Conservation (phyloP, 23 red algal species). For the Gracilaria caudata region DNA sequence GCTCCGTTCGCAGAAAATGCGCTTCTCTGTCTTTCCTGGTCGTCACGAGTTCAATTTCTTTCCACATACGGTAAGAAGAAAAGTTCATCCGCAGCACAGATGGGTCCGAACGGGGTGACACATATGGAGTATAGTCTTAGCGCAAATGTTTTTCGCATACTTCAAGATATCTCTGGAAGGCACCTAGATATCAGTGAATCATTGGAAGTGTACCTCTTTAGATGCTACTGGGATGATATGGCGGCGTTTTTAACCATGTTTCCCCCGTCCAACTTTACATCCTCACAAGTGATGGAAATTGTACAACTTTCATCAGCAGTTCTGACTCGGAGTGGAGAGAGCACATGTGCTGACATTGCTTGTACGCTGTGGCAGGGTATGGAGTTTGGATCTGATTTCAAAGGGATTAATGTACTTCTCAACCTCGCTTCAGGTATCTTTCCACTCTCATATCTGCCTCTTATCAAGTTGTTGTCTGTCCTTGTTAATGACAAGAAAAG, state of each 20-base stretch:
- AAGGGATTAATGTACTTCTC: conserved; percentile 28
- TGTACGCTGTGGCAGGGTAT: conserved; percentile 30
- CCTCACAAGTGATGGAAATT: conserved; percentile 33
- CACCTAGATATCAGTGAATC: conserved; percentile 20
- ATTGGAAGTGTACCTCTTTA: conserved; percentile 25
- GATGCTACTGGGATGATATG: conserved; percentile 48
- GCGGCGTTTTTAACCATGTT: conserved; percentile 58
- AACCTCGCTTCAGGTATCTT: conserved; percentile 45
- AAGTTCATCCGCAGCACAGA: neutral
- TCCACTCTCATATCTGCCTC: conserved; percentile 49
- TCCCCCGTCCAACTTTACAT: conserved; percentile 28
- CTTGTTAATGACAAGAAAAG: conserved; percentile 31
- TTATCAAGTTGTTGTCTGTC: conserved; percentile 32
- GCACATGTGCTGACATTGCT: conserved; percentile 4
- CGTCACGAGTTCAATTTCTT: conserved; percentile 25
- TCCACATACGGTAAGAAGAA: neutral
- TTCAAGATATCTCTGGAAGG: conserved; percentile 21
- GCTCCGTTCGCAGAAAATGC: conserved; percentile 25
- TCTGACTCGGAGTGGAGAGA: conserved; percentile 14
- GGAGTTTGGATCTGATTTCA: neutral
- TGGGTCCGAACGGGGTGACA: neutral
- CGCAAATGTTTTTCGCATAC: conserved; percentile 34
- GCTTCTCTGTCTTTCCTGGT: conserved; percentile 57
- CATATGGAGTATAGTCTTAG: conserved; percentile 36
- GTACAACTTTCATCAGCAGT: conserved; percentile 28